Conservation (phyloP, 805 yeast genomes). For the Zygotorulaspora danielsina region DNA sequence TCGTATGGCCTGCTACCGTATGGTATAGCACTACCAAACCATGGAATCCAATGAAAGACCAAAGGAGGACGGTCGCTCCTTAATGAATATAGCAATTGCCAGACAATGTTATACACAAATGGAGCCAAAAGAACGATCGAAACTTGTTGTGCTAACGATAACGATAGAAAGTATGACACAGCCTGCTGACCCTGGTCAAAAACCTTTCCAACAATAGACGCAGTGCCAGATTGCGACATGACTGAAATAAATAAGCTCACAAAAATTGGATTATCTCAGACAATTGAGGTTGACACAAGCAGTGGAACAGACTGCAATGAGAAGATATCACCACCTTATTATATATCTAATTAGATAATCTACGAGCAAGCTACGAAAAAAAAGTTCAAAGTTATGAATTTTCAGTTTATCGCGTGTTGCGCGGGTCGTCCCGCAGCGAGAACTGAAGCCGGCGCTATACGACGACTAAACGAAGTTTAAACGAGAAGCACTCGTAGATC, state of each 20-base stretch:
- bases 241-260: background rate
- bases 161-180: conserved; percentile 28
- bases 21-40: conserved; percentile 86
- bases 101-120: conserved; percentile 56
- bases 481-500: background rate
- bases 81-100: conserved; percentile 67
- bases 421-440: background rate
- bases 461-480: background rate
- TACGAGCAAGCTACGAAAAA: no score
- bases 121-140: conserved; percentile 43
- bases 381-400: no score
- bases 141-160: conserved; percentile 38
- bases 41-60: conserved; percentile 89
- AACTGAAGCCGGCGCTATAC: background rate
- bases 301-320: no score
- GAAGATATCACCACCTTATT: no score
- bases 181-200: conserved; percentile 19
- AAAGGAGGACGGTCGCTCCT: conserved; percentile 82
- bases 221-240: conserved; percentile 10
- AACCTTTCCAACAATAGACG: conserved; percentile 21
- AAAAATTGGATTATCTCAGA: background rate
- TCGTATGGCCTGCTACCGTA: conserved; percentile 94
- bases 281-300: no score
- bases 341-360: no score
- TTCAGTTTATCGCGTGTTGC: conserved; percentile 3